phyloP scores from a whole-genome alignment of 2,329 filamentous ascomycete genomes.

The Fusarium falciforme region DNA sequence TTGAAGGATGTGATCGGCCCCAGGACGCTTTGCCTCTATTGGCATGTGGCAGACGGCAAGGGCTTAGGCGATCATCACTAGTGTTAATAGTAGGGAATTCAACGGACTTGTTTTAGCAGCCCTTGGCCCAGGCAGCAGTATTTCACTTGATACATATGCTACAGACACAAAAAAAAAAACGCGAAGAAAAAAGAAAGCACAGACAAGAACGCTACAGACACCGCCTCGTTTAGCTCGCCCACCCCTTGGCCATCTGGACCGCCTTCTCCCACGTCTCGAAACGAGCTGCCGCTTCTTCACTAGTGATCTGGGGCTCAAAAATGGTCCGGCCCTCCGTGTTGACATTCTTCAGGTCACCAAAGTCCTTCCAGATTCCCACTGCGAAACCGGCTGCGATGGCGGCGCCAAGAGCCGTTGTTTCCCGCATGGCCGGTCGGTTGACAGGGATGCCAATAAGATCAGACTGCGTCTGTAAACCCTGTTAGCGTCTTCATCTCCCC shows the following conservation, averaged over 20 bases:
- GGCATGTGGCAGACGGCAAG: slow-evolving; percentile 6
- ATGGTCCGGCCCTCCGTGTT: slow-evolving; percentile 76
- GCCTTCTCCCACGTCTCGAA: slow-evolving; percentile 81
- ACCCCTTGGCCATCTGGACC: slow-evolving; percentile 82
- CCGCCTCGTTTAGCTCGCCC: slow-evolving; percentile 57
- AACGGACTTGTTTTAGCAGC: slow-evolving; percentile 20
- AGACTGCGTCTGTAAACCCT: slow-evolving; percentile 71
- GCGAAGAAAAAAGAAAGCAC: slow-evolving; percentile 2
- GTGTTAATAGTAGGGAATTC: neutral
- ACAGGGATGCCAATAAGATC: slow-evolving; percentile 85
- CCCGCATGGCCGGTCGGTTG: slow-evolving; percentile 82
- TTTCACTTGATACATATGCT: neutral
- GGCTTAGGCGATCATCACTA: neutral
- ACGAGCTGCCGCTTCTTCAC: slow-evolving; percentile 68
- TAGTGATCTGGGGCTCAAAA: slow-evolving; percentile 74
- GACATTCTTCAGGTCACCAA: slow-evolving; percentile 77
- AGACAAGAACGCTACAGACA: slow-evolving; percentile 2
- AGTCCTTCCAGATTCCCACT: slow-evolving; percentile 78
- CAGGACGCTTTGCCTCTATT: neutral
- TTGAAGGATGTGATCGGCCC: neutral
- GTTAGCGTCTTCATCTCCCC: slow-evolving; percentile 1
- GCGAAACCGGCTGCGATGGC: slow-evolving; percentile 87
- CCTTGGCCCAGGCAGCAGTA: slow-evolving; percentile 21
- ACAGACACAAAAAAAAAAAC: slow-evolving; percentile 11
- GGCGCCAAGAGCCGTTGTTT: slow-evolving; percentile 84